Conservation (phyloP, 1,284 basidiomycete genomes). For the Naganishia albida region DNA sequence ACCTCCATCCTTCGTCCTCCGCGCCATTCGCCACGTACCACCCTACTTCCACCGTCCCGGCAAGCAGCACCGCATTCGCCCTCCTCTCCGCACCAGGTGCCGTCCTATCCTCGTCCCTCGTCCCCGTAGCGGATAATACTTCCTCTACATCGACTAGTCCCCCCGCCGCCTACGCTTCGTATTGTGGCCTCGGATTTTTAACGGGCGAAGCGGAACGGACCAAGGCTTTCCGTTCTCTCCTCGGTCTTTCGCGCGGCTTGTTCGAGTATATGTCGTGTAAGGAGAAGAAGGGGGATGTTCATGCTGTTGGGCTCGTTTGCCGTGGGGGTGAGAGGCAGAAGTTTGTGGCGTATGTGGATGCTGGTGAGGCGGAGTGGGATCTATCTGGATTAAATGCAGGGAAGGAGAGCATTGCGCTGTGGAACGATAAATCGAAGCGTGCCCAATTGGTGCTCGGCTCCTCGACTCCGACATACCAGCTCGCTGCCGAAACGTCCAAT, state of each 20-base stretch:
- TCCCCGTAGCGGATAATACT: background rate
- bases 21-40: slow-evolving; percentile 21
- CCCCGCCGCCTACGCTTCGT: slow-evolving; percentile 16
- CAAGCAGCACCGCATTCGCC: background rate
- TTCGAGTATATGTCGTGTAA: slow-evolving; percentile 3
- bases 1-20: slow-evolving; percentile 12
- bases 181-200: slow-evolving; percentile 19
- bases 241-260: background rate
- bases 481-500: background rate
- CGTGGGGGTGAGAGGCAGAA: background rate
- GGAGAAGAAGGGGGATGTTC: background rate
- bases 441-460: background rate
- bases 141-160: background rate
- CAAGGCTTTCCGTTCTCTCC: slow-evolving; percentile 16
- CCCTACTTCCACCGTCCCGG: background rate
- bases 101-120: background rate
- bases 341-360: slow-evolving; percentile 3
- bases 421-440: background rate
- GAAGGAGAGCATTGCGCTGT: background rate
- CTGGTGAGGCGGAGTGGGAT: slow-evolving; percentile 7
- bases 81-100: background rate
- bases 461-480: background rate
- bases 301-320: slow-evolving; percentile 5
- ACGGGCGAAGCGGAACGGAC: slow-evolving; percentile 10
- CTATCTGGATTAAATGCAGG: background rate